These are phyloP conservation scores for Kalmusia sp. DNA, from an alignment of 2,329 filamentous ascomycete genomes.

Conservation along the genomic window DNA sequence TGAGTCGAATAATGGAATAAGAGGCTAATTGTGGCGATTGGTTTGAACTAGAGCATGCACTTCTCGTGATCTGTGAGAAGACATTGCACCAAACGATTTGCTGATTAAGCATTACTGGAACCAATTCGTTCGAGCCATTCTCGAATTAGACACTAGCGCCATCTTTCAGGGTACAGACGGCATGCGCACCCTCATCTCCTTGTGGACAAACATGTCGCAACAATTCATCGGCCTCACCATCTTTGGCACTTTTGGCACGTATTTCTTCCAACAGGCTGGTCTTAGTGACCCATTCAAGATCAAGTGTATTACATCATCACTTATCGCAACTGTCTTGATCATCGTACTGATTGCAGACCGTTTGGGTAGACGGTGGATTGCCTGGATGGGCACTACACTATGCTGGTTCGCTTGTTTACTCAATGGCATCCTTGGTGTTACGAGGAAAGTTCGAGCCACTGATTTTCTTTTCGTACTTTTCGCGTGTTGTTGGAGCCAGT, in stretches of 20 bases:
- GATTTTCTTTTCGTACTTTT: conserved; percentile 11
- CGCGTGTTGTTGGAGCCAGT: conserved; percentile 10
- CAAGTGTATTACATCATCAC: conserved; percentile 2
- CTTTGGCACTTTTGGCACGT: conserved; percentile 50
- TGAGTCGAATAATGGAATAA: too few species aligned
- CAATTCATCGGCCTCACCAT: conserved; percentile 50
- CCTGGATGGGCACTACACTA: conserved; percentile 5
- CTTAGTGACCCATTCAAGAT: conserved; percentile 15
- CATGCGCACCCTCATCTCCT: conserved; percentile 47
- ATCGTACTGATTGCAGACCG: conserved; percentile 7
- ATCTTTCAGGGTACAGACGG: conserved; percentile 50
- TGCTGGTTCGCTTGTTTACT: conserved; percentile 8
- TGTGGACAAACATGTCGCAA: conserved; percentile 51
- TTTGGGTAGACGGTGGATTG: conserved; percentile 8
- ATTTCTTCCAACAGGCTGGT: conserved; percentile 39
- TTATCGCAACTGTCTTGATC: conserved; percentile 6
- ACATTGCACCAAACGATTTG: too few species aligned
- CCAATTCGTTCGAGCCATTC: too few species aligned
- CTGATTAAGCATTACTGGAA: too few species aligned
- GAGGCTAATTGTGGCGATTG: too few species aligned
- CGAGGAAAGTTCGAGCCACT: conserved; percentile 2
- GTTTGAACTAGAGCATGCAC: too few species aligned
- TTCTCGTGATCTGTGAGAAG: too few species aligned
- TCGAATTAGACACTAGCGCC: too few species aligned
- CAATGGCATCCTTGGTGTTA: conserved; percentile 9